A percentile compares a stretch with the other conserved stretches of the same genome.
phyloP scores from a whole-genome alignment of 139 green algal species.

The Eudorina sp. region DNA sequence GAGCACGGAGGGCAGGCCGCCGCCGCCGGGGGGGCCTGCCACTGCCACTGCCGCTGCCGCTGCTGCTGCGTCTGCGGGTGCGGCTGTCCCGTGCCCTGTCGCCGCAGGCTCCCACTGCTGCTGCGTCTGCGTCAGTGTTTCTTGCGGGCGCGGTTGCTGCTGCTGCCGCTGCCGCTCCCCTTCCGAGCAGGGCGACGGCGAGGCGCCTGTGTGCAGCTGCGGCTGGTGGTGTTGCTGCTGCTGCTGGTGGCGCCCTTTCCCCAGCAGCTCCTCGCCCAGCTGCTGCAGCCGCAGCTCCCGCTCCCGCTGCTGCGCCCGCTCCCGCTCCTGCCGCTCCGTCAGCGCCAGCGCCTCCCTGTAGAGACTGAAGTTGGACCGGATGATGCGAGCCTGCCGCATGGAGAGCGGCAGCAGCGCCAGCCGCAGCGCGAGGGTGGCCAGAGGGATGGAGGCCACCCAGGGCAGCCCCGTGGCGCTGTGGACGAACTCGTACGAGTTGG shows the following conservation, averaged over 20 bases:
- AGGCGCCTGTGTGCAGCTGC: no score
- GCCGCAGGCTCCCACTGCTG: background rate
- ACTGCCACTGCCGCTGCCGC: background rate
- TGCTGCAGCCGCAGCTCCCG: slow-evolving; percentile 5
- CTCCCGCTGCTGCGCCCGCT: background rate
- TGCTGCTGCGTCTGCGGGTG: background rate
- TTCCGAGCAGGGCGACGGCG: no score
- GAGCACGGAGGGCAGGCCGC: background rate
- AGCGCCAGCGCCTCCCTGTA: slow-evolving; percentile 58
- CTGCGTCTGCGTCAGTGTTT: background rate
- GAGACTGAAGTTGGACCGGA: slow-evolving; percentile 59
- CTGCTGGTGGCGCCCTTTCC: background rate
- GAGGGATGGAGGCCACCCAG: slow-evolving; percentile 70
- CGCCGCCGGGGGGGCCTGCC: background rate
- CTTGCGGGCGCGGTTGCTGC: no score
- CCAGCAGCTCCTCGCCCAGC: background rate
- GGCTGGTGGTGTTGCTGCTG: background rate
- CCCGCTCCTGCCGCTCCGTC: slow-evolving; percentile 40
- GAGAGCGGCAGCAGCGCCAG: slow-evolving; percentile 62
- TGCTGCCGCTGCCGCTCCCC: no score
- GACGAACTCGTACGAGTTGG: slow-evolving; percentile 9
- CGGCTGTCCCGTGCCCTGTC: background rate
- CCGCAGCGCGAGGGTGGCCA: slow-evolving; percentile 59
- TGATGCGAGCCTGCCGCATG: slow-evolving; percentile 54
- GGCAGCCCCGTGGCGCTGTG: slow-evolving; percentile 62